Base-by-base conservation (phyloP, 768 basidiomycete genomes). In the Termitomyces heimii region DNA sequence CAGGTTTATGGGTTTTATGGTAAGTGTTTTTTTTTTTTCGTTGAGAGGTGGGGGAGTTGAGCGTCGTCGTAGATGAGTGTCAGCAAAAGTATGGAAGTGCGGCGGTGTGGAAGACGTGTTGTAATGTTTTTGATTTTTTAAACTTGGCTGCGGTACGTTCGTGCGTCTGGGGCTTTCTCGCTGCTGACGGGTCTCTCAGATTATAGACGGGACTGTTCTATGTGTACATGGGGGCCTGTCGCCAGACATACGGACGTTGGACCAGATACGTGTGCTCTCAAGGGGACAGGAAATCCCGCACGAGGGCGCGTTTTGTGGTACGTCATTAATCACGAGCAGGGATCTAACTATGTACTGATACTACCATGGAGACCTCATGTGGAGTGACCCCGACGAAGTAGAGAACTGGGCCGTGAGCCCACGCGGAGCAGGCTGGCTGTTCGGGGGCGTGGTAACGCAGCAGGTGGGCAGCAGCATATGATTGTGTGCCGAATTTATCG, bases 1-100 rank as follows among this genome's bases (percentile, higher is more conserved):
- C 96, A 98, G 66, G 96, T 94, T 2, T 98, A 98, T 58, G 96
- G 95, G n/a, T 98, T 97, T 70, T 98, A 97, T 67, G 94, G 94
- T 94, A 56, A 60, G 85, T 69, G 16, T 28, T 9, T 45, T n/a
- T 34, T 57, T 10, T 43, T 5, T 54, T 14, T 8, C 2, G 53
- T 10, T 28, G 53, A 42, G 39, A 43, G 53, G 55, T 54, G 55
- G 12, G 26, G 18, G n/a, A 24, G 12, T n/a, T n/a, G n/a, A n/a
- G n/a, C 5, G 28, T 18, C 37, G 37, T 46, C 39, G 34, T 60
- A 92, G 95, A 97, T 68, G 96, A 98, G 73, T 98, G 96, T 66
- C 94, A 97, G 71, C 93, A 94, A 72, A 98, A 98, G 71, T 98
- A 98, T 70, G 96, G 96, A 39, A 93, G 87, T 60, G 85, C 96